Evolutionary conservation across 345 rosid genomes (phyloP).

Genomic region (Eucalyptus erythrocorys): DNA sequence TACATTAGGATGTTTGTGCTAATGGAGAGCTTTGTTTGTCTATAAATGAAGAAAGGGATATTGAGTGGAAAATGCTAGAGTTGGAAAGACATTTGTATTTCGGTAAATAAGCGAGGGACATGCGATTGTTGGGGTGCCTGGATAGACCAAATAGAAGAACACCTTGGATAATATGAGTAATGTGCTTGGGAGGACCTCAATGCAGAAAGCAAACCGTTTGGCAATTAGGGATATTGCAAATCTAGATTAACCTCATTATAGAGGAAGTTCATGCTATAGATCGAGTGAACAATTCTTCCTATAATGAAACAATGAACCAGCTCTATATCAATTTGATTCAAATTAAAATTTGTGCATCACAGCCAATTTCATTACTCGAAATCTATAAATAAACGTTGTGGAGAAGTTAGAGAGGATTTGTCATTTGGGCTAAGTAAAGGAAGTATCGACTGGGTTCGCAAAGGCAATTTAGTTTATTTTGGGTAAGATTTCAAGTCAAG

Average conservation of each 20-base stretch:
- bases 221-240: not conserved
- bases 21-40: not conserved
- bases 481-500: not conserved
- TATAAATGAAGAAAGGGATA: not conserved
- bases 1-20: not conserved
- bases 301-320: not conserved
- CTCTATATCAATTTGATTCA: not conserved
- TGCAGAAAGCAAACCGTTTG: not conserved
- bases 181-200: not conserved
- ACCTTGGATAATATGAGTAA: not conserved
- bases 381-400: not conserved
- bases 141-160: no score
- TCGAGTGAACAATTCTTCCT: not conserved
- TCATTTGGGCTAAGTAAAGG: not conserved
- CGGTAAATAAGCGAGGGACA: not conserved
- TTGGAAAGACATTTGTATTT: not conserved
- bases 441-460: not conserved
- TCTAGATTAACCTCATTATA: not conserved
- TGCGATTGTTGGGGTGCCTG: not conserved
- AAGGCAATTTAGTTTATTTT: not conserved
- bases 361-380: no score
- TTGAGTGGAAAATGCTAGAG: not conserved
- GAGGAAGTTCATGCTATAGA: not conserved
- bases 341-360: not conserved
- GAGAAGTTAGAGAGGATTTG: not conserved